Evolutionary conservation across 352 stramenopile genomes (phyloP).

Genomic region (Phytophthora quininea): DNA sequence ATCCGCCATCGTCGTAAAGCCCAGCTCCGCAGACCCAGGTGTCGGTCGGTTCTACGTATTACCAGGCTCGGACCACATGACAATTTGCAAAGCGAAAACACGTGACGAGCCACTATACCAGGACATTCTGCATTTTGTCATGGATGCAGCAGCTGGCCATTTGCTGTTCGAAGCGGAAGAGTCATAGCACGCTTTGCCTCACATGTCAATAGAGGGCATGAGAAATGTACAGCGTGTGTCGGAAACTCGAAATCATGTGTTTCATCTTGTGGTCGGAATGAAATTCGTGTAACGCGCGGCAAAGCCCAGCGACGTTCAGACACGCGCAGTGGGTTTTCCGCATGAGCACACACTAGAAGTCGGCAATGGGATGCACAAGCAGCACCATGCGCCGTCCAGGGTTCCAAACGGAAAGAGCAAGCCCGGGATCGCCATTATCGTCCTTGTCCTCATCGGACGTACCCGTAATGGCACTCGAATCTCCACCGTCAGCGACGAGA

Average conservation of each 20-base stretch:
- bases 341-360: neutral
- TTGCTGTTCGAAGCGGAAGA: neutral
- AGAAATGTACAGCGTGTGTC: neutral
- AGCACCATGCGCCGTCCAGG: conserved; percentile 26
- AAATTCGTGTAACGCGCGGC: conserved; percentile 9
- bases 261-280: conserved; percentile 15
- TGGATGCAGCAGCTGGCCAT: conserved; percentile 11
- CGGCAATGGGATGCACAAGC: conserved; percentile 37
- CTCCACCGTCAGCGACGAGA: conserved; percentile 16
- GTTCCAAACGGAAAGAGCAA: conserved; percentile 28
- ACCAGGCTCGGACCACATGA: conserved; percentile 79
- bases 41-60: conserved; percentile 73
- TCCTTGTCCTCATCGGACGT: conserved; percentile 16
- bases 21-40: conserved; percentile 76
- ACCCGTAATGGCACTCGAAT: conserved; percentile 29
- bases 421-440: conserved; percentile 20
- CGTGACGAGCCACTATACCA: conserved; percentile 69
- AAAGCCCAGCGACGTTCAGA: conserved; percentile 29
- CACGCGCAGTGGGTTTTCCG: conserved; percentile 2
- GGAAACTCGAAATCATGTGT: conserved; percentile 8
- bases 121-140: conserved; percentile 46
- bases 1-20: conserved; percentile 77
- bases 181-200: neutral
- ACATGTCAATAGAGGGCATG: no score
- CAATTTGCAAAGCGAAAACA: conserved; percentile 85